Evolutionary conservation across 225 moss, liverwort and hornwort genomes (phyloP).

Genomic region (Straminergon stramineum): DNA sequence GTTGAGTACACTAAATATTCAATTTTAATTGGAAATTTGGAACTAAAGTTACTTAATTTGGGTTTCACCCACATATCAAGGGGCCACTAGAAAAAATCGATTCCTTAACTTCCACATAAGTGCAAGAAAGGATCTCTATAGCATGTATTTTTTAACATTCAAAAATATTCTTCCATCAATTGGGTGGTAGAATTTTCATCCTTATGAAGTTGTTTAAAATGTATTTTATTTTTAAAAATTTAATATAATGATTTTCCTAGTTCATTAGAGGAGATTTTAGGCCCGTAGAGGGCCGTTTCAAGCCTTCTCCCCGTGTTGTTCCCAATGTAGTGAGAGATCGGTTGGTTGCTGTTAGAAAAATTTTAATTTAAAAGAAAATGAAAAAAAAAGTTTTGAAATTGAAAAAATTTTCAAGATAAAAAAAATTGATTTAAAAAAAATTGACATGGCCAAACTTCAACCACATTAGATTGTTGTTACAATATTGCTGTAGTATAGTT

Average conservation of each 20-base stretch:
- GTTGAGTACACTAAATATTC: background rate
- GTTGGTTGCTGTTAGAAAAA: no score
- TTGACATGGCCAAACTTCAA: no score
- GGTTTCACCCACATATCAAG: background rate
- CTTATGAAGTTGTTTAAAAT: background rate
- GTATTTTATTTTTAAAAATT: background rate
- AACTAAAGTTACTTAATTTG: background rate
- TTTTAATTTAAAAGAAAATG: no score
- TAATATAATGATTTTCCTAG: rapidly evolving
- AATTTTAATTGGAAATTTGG: background rate
- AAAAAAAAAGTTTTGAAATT: no score
- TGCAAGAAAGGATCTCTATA: background rate
- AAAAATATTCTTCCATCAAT: background rate
- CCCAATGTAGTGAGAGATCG: no score
- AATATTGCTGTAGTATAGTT: no score
- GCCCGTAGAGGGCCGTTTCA: no score
- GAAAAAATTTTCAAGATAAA: no score
- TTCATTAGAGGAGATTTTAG: no score
- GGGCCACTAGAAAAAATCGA: background rate
- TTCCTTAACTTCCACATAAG: background rate
- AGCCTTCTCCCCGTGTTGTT: no score
- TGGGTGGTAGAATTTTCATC: background rate
- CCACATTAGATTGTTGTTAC: no score
- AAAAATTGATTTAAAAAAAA: no score
- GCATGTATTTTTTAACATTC: background rate